phyloP scores from a whole-genome alignment of 2,329 filamentous ascomycete genomes.

The Juglanconis oblonga region DNA sequence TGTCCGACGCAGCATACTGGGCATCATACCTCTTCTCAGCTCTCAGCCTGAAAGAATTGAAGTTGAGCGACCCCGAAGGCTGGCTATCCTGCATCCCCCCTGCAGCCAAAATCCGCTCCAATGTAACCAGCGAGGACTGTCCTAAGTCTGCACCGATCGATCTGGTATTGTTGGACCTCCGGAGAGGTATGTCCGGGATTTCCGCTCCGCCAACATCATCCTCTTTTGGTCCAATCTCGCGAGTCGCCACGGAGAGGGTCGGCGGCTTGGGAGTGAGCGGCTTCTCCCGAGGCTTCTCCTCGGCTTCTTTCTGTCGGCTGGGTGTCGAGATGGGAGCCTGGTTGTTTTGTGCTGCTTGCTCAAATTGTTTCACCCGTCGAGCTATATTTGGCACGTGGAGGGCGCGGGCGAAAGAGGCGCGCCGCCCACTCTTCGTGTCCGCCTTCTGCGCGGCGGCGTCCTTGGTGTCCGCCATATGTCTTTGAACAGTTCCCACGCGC shows the following conservation, averaged over 20 bases:
- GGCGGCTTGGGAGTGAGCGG: background rate
- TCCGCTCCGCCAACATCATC: constrained; percentile 9
- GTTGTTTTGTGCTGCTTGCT: background rate
- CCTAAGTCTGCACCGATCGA: background rate
- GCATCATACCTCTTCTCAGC: constrained; percentile 12
- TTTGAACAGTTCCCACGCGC: background rate
- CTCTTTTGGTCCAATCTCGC: background rate
- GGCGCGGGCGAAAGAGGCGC: constrained; percentile 15
- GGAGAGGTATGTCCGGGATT: constrained; percentile 17
- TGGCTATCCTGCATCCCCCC: background rate
- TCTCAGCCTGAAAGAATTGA: constrained; percentile 3
- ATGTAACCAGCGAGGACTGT: background rate
- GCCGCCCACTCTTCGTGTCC: constrained; percentile 7
- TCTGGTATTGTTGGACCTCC: constrained; percentile 4
- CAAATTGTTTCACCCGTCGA: constrained; percentile 1
- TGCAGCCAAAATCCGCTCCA: constrained; percentile 7
- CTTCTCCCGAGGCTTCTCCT: background rate
- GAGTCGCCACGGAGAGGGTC: background rate
- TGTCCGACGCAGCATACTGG: background rate
- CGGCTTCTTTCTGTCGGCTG: constrained; percentile 1
- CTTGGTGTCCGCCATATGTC: constrained; percentile 12
- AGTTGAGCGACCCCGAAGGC: background rate
- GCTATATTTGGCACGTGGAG: constrained; percentile 15
- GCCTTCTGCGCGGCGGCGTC: background rate
- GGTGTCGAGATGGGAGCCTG: background rate